Conservation (phyloP, 2,329 filamentous ascomycete genomes). For the Monilinia vaccinii-corymbosi region DNA sequence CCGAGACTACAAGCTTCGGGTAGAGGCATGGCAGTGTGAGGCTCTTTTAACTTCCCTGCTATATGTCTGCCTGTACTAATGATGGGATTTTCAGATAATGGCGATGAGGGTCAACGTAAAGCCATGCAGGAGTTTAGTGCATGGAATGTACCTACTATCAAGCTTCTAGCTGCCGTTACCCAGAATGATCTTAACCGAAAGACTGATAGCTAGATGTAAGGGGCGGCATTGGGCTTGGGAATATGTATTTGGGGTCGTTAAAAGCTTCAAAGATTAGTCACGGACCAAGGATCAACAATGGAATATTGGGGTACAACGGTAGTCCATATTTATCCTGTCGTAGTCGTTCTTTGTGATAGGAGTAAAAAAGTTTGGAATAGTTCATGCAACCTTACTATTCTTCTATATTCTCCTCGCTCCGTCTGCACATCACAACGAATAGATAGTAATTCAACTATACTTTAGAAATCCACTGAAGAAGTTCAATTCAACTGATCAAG, state of each 20-base stretch:
- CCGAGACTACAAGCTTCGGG: accelerated
- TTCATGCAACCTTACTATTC: no score
- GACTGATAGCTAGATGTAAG: background rate
- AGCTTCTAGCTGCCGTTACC: background rate
- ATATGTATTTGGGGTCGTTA: background rate
- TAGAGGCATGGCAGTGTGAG: background rate
- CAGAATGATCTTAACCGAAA: background rate
- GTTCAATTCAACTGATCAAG: no score
- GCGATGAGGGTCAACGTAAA: no score
- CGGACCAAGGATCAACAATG: no score
- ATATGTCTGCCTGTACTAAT: background rate
- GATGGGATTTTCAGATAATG: background rate
- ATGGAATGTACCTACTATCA: background rate
- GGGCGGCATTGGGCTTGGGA: background rate
- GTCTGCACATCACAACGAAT: no score
- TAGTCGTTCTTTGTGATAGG: no score
- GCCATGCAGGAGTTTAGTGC: background rate
- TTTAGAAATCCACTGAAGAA: no score
- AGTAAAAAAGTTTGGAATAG: no score
- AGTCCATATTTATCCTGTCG: no score
- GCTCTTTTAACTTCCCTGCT: background rate
- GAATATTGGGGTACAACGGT: no score
- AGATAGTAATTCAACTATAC: no score
- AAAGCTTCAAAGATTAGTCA: background rate
- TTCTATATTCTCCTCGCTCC: no score